Percentiles rank a stretch among this genome's conserved stretches.
These are phyloP conservation scores for Cardamine resedifolia DNA, from an alignment of 345 rosid genomes.

Conservation along the genomic window DNA sequence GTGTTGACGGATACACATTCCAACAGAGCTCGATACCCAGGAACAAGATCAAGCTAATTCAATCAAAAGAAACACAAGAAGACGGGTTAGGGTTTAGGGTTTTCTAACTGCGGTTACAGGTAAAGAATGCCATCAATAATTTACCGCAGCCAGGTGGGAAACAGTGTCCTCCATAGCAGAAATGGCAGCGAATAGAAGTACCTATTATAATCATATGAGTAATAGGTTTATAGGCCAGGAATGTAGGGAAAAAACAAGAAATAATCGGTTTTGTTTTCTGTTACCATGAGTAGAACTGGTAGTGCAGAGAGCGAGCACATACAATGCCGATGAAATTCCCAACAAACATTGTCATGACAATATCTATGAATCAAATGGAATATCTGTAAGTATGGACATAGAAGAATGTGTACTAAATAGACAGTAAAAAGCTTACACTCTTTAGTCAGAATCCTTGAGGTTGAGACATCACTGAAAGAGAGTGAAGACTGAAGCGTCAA, in stretches of 20 bases:
- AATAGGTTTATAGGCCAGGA: background rate
- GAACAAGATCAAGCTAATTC: slow-evolving; percentile 61
- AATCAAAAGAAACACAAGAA: slow-evolving; percentile 20
- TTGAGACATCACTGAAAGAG: slow-evolving; percentile 37
- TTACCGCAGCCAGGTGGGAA: slow-evolving; percentile 74
- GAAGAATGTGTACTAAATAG: background rate
- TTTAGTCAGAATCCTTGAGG: slow-evolving; percentile 47
- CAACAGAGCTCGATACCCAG: slow-evolving; percentile 79
- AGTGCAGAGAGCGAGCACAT: slow-evolving; percentile 93
- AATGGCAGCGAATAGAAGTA: slow-evolving; percentile 87
- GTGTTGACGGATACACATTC: slow-evolving; percentile 84
- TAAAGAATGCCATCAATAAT: background rate
- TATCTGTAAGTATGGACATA: slow-evolving; percentile 26
- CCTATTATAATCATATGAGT: slow-evolving; percentile 46
- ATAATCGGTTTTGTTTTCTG: background rate
- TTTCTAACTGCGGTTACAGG: background rate
- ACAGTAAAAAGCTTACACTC: slow-evolving; percentile 57
- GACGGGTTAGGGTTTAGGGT: background rate
- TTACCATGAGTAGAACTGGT: slow-evolving; percentile 96
- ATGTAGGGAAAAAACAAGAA: background rate
- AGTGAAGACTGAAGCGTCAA: slow-evolving; percentile 39
- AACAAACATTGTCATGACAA: slow-evolving; percentile 62
- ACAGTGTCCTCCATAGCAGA: slow-evolving; percentile 73
- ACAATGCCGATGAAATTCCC: slow-evolving; percentile 92
- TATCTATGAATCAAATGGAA: slow-evolving; percentile 54